Conservation (phyloP, 192 early-diverging fungal genomes). For the Dimargaris verticillata region DNA sequence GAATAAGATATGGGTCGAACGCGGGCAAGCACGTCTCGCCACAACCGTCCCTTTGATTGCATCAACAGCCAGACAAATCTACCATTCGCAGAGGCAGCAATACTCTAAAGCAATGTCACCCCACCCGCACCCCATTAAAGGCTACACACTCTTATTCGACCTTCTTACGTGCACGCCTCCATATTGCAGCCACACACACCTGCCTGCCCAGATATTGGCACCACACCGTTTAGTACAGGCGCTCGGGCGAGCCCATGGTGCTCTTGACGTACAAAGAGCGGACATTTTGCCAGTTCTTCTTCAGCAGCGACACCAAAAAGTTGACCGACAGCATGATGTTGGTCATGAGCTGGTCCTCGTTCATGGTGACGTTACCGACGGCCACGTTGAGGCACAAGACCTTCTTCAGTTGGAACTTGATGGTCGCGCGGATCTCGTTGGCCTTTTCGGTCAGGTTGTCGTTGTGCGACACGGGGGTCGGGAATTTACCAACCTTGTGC, state of each 20-base stretch:
- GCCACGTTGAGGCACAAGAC: conserved; percentile 94
- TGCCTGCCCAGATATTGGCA: too few relatives aligned
- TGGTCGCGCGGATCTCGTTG: conserved; percentile 86
- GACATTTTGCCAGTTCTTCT: conserved; percentile 99
- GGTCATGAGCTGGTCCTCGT: conserved; percentile 82
- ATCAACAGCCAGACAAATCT: too few relatives aligned
- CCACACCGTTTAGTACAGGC: conserved; percentile 53
- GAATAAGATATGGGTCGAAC: too few relatives aligned
- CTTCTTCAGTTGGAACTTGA: conserved; percentile 99
- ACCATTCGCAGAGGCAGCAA: too few relatives aligned
- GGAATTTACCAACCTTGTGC: conserved; percentile 98
- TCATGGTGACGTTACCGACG: conserved; percentile 87
- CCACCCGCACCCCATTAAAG: too few relatives aligned
- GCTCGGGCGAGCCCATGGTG: conserved; percentile 88
- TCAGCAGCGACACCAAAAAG: conserved; percentile 93
- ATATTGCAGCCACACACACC: too few relatives aligned
- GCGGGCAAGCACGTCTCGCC: too few relatives aligned
- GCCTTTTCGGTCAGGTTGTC: conserved; percentile 77
- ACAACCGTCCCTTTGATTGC: too few relatives aligned
- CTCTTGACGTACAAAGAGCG: conserved; percentile 95
- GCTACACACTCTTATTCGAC: too few relatives aligned
- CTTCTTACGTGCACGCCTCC: too few relatives aligned
- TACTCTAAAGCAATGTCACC: too few relatives aligned
- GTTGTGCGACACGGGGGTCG: conserved; percentile 79
- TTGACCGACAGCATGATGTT: conserved; percentile 98